A percentile compares a stretch with the other conserved stretches of the same genome.
These are phyloP conservation scores for Talaromyces atroroseus DNA, from an alignment of 2,329 filamentous ascomycete genomes.

Conservation along the genomic window DNA sequence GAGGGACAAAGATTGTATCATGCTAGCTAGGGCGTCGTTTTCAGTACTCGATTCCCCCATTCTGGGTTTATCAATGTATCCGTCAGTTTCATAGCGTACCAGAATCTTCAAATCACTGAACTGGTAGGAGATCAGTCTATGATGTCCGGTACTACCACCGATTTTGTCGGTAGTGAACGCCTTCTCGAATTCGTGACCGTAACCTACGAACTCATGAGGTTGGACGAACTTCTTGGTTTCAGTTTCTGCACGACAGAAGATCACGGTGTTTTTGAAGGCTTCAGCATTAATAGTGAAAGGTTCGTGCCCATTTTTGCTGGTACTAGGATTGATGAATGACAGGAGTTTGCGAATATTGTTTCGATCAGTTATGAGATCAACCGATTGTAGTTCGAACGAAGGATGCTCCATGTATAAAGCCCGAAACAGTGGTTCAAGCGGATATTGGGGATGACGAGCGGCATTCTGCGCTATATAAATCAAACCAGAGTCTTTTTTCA, in stretches of 20 bases:
- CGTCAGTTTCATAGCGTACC: constrained; percentile 43
- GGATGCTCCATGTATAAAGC: constrained; percentile 37
- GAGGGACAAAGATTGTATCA: too few relatives aligned
- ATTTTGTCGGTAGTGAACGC: constrained; percentile 35
- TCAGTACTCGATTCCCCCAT: background rate
- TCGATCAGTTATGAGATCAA: constrained; percentile 44
- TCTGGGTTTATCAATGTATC: constrained; percentile 21
- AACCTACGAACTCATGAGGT: constrained; percentile 37
- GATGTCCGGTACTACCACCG: constrained; percentile 39
- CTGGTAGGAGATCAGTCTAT: constrained; percentile 42
- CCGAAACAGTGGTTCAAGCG: constrained; percentile 46
- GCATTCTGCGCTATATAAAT: constrained; percentile 45
- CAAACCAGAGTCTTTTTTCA: constrained; percentile 26
- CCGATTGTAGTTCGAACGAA: constrained; percentile 27
- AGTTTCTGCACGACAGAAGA: constrained; percentile 35
- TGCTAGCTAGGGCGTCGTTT: too few relatives aligned
- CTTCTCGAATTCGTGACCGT: constrained; percentile 44
- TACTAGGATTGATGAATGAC: constrained; percentile 34
- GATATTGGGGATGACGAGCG: constrained; percentile 38
- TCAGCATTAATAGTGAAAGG: constrained; percentile 42
- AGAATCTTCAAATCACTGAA: constrained; percentile 40
- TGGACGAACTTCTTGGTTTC: constrained; percentile 24
- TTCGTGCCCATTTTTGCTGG: constrained; percentile 21
- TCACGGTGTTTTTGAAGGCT: constrained; percentile 31
- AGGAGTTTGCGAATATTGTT: constrained; percentile 49